A percentile compares a stretch with the other conserved stretches of the same genome.
These are phyloP conservation scores for Corylus avellana DNA, from an alignment of 306 rosid genomes.

Conservation along the genomic window DNA sequence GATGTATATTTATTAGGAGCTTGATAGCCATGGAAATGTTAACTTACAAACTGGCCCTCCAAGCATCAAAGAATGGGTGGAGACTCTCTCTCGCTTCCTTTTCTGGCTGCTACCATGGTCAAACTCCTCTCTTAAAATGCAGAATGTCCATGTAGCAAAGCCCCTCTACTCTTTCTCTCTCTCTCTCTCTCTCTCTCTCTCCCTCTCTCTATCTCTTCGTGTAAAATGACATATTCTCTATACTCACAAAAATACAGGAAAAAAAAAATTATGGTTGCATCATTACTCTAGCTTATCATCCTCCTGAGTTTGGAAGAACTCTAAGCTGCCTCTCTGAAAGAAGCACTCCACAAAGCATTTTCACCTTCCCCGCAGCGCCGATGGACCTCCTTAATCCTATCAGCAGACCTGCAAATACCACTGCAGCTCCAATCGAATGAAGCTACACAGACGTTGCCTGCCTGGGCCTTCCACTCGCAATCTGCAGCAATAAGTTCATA, in stretches of 20 bases:
- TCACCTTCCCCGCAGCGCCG: slow-evolving; percentile 96
- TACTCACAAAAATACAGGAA: slow-evolving; percentile 41
- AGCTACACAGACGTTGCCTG: slow-evolving; percentile 97
- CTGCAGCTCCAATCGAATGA: slow-evolving; percentile 98
- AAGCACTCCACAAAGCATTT: slow-evolving; percentile 83
- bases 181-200: slow-evolving; percentile 23
- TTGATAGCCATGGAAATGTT: slow-evolving; percentile 62
- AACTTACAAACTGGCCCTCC: slow-evolving; percentile 64
- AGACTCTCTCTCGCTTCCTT: slow-evolving; percentile 39
- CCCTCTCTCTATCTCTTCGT: slow-evolving; percentile 28
- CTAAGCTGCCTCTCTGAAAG: slow-evolving; percentile 53
- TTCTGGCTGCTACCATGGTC: slow-evolving; percentile 63
- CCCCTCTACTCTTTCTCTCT: slow-evolving; percentile 14
- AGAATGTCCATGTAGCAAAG: slow-evolving; percentile 58
- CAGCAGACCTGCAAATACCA: slow-evolving; percentile 95
- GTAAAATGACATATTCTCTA: slow-evolving; percentile 45
- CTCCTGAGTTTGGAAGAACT: slow-evolving; percentile 78
- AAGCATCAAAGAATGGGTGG: slow-evolving; percentile 74
- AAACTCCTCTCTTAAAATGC: slow-evolving; percentile 65
- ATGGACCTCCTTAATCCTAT: slow-evolving; percentile 93
- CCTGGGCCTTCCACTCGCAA: slow-evolving; percentile 99
- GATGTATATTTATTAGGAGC: slow-evolving; percentile 56
- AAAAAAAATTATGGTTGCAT: slow-evolving; percentile 17
- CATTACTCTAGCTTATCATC: slow-evolving; percentile 34
- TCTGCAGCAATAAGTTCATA: slow-evolving; percentile 54